Percentiles rank a stretch among this genome's conserved stretches.
Conservation (phyloP, 2,329 filamentous ascomycete genomes). For the Magnaporthiopsis incrustans region DNA sequence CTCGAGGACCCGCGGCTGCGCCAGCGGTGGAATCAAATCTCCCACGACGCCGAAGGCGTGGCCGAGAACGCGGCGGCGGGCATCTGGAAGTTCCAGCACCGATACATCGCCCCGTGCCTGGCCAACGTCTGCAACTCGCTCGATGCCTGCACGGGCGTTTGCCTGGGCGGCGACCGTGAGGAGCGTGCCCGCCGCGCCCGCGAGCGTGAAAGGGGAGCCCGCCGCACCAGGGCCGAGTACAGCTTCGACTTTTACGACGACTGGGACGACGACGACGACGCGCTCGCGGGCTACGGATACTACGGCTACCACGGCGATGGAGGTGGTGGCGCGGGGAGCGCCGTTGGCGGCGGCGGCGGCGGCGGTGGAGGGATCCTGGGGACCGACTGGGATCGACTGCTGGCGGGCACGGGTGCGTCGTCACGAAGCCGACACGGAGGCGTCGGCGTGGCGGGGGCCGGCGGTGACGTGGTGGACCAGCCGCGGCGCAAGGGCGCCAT, state of each 20-base stretch:
- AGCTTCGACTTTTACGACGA: slow-evolving; percentile 98
- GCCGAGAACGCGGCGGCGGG: slow-evolving; percentile 87
- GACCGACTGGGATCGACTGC: slow-evolving; percentile 77
- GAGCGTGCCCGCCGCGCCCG: slow-evolving; percentile 62
- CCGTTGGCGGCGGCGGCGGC: slow-evolving; percentile 40
- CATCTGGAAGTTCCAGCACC: slow-evolving; percentile 81
- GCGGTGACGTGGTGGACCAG: slow-evolving; percentile 45
- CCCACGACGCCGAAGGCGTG: slow-evolving; percentile 78
- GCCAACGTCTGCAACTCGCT: slow-evolving; percentile 57
- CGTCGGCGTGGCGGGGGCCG: slow-evolving; percentile 20
- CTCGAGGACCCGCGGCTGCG: slow-evolving; percentile 80
- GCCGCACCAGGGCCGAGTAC: slow-evolving; percentile 60
- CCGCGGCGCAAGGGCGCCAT: slow-evolving; percentile 71
- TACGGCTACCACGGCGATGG: slow-evolving; percentile 3
- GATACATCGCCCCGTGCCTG: slow-evolving; percentile 78
- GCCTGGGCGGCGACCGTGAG: slow-evolving; percentile 58
- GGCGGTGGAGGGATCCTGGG: slow-evolving; percentile 18
- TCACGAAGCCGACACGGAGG: slow-evolving; percentile 27
- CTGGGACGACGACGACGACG: slow-evolving; percentile 63
- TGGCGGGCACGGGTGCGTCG: slow-evolving; percentile 56
- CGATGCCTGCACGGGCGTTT: slow-evolving; percentile 64
- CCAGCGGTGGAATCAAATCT: slow-evolving; percentile 81
- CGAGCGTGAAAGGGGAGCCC: slow-evolving; percentile 48
- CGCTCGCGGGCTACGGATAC: slow-evolving; percentile 9
- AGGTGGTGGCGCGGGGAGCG: slow-evolving; percentile 17